Evolutionary conservation across 306 rosid species (phyloP), one percentile per base, ranked within the genome.

Genomic region (Gleditsia sinensis): DNA sequence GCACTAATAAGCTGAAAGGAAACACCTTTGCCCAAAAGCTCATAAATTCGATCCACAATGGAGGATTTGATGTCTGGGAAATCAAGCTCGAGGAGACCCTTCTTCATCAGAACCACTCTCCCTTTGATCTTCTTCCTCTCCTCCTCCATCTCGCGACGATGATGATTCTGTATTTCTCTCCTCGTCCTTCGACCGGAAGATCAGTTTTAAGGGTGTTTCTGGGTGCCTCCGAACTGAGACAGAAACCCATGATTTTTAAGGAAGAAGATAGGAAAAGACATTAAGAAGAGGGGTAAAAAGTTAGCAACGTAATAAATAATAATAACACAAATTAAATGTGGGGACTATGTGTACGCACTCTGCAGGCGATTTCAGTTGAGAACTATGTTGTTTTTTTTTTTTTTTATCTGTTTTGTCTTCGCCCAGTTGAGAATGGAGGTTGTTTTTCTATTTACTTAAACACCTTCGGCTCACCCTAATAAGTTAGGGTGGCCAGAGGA

Each of bases 1-100:
- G 94, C 74, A 77, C 90, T 88, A 40, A 94, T 66, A 63, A 91
- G 94, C 56, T 88, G 91, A 72, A 91, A 32, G 46, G 97, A 89
- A 58, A 94, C 96, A 40, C 94, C 90, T 37, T 75, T 88, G 17
- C 98, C 96, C 1, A 88, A 19, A 7, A 85, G 67, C 82, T 94
- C 98, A 67, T 89, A 90, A 76, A 94, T 60, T 57, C 94, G 82
- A 83, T 94, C 96, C 20, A 88, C 46, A 73, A 91, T 39, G 0
- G 94, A 89, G n/a, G 97, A 85, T 50, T 78, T 88, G 20, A 83
- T 13, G 51, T 91, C 96, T 3, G 80, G 72, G 80, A 85, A 81
- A 46, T 87, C 98, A n/a, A n/a, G n/a, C n/a, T n/a, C n/a, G 79
- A 94, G 71, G 11, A 89, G n/a, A 7, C 86, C 72, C 87, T 94